phyloP scores from a whole-genome alignment of 2,329 filamentous ascomycete genomes.

The Aspergillus alliaceus region DNA sequence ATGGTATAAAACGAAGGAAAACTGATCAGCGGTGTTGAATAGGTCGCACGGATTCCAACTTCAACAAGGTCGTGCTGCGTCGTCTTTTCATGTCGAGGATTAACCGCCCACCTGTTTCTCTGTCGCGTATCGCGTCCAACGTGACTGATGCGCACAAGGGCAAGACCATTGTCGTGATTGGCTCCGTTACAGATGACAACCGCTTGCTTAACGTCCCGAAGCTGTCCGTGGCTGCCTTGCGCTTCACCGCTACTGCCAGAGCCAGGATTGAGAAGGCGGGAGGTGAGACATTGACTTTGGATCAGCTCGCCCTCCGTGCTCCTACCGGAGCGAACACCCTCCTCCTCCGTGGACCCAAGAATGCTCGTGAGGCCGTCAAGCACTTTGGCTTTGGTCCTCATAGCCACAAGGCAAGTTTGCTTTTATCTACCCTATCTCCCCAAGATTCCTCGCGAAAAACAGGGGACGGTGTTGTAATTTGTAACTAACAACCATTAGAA shows the following conservation, averaged over 20 bases:
- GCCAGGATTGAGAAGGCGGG: conserved; percentile 91
- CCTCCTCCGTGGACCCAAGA: conserved; percentile 97
- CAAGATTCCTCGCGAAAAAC: neutral
- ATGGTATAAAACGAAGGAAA: neutral
- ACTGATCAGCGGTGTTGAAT: conserved; percentile 22
- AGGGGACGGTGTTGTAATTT: neutral
- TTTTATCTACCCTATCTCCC: neutral
- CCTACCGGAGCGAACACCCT: conserved; percentile 97
- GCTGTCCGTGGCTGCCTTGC: conserved; percentile 87
- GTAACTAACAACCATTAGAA: conserved; percentile 60
- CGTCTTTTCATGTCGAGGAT: conserved; percentile 98
- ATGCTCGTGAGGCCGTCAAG: conserved; percentile 95
- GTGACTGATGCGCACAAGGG: conserved; percentile 57
- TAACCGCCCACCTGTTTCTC: conserved; percentile 92
- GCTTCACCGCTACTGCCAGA: conserved; percentile 94
- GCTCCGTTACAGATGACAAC: conserved; percentile 97
- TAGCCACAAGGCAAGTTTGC: conserved; percentile 79
- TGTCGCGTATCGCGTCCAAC: conserved; percentile 80
- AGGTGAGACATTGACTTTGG: conserved; percentile 91
- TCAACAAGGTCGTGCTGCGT: conserved; percentile 98
- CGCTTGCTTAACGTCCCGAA: conserved; percentile 88
- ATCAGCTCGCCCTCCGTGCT: conserved; percentile 93
- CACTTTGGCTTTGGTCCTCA: conserved; percentile 99
- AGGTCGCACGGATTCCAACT: conserved; percentile 94
- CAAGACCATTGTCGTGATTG: conserved; percentile 91